Evolutionary conservation across 2,329 filamentous ascomycete species (phyloP).

Genomic region (Lachnellula occidentalis): DNA sequence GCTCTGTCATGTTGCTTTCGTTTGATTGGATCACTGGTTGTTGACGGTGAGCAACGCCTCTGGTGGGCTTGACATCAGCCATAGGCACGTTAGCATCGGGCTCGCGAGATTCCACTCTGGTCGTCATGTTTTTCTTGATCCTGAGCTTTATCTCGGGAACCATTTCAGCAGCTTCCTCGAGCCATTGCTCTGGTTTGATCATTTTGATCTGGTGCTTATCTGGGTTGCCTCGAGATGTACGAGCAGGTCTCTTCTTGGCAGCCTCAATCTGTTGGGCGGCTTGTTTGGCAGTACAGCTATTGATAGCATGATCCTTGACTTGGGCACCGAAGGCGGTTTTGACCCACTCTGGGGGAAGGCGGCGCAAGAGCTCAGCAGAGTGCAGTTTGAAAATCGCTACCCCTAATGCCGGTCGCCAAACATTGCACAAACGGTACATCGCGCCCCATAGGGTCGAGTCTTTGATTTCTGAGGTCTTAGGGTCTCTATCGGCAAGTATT

Average conservation of each 20-base stretch:
- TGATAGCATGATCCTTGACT: neutral
- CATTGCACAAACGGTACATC: neutral
- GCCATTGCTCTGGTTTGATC: neutral
- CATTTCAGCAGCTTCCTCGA: neutral
- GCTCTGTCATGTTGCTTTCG: neutral
- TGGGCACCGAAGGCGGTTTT: neutral
- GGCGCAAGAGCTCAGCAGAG: neutral
- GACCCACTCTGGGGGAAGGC: neutral
- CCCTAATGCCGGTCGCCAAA: neutral
- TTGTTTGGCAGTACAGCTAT: neutral
- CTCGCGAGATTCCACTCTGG: neutral
- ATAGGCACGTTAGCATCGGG: neutral
- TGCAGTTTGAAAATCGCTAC: neutral
- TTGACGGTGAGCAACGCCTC: neutral
- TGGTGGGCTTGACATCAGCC: neutral
- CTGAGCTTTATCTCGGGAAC: neutral
- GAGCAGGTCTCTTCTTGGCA: neutral
- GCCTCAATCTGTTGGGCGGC: neutral
- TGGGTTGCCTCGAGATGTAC: neutral
- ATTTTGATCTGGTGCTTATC: neutral
- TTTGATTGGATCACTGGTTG: neutral
- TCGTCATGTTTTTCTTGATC: neutral
- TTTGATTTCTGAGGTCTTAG: no score
- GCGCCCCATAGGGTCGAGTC: neutral
- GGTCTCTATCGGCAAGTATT: no score